phyloP scores from a whole-genome alignment of 345 rosid species.

The Cochlearia excelsa region DNA sequence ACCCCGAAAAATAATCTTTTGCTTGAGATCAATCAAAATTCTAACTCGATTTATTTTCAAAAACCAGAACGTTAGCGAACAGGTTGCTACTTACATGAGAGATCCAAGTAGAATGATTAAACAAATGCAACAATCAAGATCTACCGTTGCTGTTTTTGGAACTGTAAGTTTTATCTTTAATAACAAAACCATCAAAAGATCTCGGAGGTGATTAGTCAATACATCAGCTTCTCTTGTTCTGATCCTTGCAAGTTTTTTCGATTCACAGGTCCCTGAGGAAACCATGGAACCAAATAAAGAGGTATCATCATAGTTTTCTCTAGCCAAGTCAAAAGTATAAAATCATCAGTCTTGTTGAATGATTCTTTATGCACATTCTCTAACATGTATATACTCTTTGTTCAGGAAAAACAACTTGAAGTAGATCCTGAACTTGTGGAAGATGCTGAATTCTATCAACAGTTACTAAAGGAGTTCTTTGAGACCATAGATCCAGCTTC shows the following conservation, averaged over 20 bases:
- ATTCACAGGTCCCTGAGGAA: conserved; percentile 39
- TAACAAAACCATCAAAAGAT: neutral
- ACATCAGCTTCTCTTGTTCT: conserved; percentile 20
- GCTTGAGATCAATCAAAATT: conserved; percentile 8
- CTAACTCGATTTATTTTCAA: conserved; percentile 21
- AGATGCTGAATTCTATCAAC: conserved; percentile 88
- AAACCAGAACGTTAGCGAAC: conserved; percentile 78
- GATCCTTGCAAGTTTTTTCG: conserved; percentile 12
- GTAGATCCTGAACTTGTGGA: conserved; percentile 89
- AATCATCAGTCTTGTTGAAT: neutral
- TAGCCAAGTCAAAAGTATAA: conserved; percentile 32
- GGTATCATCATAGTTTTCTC: conserved; percentile 37
- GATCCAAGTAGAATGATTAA: conserved; percentile 93
- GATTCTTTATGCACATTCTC: neutral
- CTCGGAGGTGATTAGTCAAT: neutral
- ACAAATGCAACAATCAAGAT: conserved; percentile 88
- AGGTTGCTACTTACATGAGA: conserved; percentile 84
- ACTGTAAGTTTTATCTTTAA: conserved; percentile 44
- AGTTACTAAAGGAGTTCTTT: conserved; percentile 74
- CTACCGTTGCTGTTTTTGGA: conserved; percentile 66
- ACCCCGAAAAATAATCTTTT: neutral
- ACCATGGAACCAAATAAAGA: conserved; percentile 38
- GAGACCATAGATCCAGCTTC: conserved; percentile 72
- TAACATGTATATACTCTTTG: conserved; percentile 1
- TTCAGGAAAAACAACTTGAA: conserved; percentile 53